phyloP scores from a whole-genome alignment of 2,329 filamentous ascomycete species.

The Pyrenochaeta sp. region DNA sequence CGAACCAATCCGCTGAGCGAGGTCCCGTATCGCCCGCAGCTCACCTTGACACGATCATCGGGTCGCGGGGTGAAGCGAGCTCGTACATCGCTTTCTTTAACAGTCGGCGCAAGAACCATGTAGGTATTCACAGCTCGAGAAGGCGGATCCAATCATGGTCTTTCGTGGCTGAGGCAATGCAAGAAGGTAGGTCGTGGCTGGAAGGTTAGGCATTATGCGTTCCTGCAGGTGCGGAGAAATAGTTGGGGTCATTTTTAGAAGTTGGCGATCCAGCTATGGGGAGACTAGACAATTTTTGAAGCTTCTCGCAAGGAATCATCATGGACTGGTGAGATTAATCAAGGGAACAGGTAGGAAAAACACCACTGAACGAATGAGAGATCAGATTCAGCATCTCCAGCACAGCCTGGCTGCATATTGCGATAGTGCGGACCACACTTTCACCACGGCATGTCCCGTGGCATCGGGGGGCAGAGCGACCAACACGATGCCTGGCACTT shows the following conservation, averaged over 20 bases:
- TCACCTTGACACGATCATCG: not conserved
- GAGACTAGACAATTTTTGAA: not conserved
- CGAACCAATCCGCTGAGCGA: not conserved
- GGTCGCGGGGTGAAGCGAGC: conserved; percentile 3
- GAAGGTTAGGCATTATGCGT: not conserved
- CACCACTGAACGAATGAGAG: not conserved
- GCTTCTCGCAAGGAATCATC: not conserved
- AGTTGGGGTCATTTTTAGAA: not conserved
- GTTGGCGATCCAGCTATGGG: not conserved
- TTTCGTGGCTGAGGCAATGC: not conserved
- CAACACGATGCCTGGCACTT: not conserved
- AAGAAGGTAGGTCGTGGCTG: not conserved
- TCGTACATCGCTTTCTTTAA: conserved; percentile 16
- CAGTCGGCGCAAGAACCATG: not conserved
- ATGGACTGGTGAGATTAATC: not conserved
- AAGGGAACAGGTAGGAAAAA: not conserved
- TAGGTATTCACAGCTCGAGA: conserved; percentile 1
- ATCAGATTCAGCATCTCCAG: not conserved
- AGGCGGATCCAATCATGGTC: conserved; percentile 2
- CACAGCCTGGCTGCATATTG: no score
- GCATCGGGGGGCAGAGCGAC: not conserved
- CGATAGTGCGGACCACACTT: not conserved
- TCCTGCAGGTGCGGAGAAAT: not conserved
- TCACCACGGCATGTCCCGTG: not conserved
- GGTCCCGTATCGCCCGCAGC: not conserved